phyloP scores from a whole-genome alignment of 345 rosid species.

The Eucalyptus rudis region DNA sequence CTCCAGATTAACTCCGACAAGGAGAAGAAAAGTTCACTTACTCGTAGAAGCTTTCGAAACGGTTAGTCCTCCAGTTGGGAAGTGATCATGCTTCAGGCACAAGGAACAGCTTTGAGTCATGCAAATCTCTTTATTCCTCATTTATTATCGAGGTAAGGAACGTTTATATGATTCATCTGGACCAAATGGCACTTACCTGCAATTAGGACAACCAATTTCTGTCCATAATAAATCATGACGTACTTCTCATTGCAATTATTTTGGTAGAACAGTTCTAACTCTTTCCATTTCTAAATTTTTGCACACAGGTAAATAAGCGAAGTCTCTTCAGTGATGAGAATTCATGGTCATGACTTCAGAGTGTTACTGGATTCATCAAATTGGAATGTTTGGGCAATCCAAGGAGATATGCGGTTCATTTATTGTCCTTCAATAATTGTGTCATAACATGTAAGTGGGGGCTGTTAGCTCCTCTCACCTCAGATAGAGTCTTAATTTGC shows the following conservation, averaged over 20 bases:
- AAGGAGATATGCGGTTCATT: background rate
- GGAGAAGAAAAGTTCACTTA: slow-evolving; percentile 68
- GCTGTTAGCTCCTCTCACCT: background rate
- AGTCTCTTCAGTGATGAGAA: background rate
- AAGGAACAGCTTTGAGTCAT: slow-evolving; percentile 2
- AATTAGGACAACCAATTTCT: background rate
- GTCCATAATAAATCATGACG: background rate
- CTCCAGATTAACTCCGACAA: slow-evolving; percentile 65
- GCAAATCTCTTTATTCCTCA: background rate
- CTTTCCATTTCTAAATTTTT: background rate
- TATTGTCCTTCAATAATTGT: background rate
- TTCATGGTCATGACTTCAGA: background rate
- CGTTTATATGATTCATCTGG: background rate
- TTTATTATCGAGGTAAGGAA: background rate
- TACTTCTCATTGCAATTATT: background rate
- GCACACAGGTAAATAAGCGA: background rate
- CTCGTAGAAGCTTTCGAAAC: slow-evolving; percentile 89
- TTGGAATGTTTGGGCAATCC: background rate
- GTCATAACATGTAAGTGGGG: background rate
- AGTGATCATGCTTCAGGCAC: background rate
- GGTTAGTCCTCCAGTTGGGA: slow-evolving; percentile 36
- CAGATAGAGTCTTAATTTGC: background rate
- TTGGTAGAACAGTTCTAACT: background rate
- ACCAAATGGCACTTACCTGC: background rate
- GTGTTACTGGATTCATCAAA: background rate